A percentile compares a stretch with the other conserved stretches of the same genome.
Conservation (phyloP, 345 rosid genomes). For the Pugionium cornutum region DNA sequence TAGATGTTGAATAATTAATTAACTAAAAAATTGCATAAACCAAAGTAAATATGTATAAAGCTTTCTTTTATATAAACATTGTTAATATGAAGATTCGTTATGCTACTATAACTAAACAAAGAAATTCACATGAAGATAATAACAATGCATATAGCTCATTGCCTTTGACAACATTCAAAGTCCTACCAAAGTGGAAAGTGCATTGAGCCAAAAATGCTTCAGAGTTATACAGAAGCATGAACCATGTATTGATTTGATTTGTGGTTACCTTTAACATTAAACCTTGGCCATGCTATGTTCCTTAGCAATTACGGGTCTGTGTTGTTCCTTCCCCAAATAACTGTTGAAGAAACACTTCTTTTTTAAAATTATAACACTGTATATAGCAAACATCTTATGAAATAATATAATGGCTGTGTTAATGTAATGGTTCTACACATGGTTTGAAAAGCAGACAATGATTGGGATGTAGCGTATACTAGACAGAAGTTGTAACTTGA, state of each 20-base stretch:
- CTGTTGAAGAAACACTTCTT: too few species aligned
- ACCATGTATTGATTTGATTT: background rate
- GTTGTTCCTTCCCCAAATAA: too few species aligned
- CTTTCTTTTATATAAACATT: too few species aligned
- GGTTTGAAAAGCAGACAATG: slow-evolving; percentile 6
- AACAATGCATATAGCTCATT: background rate
- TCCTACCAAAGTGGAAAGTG: background rate
- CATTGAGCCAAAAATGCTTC: background rate
- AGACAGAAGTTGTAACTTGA: slow-evolving; percentile 30
- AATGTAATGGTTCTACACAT: background rate
- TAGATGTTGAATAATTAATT: too few species aligned
- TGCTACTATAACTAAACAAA: background rate
- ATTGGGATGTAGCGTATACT: slow-evolving; percentile 33
- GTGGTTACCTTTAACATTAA: background rate
- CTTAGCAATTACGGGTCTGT: too few species aligned
- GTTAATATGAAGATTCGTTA: too few species aligned
- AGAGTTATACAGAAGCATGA: background rate
- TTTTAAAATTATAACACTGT: too few species aligned
- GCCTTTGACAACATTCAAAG: background rate
- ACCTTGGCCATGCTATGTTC: too few species aligned
- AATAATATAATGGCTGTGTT: too few species aligned
- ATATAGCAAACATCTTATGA: too few species aligned
- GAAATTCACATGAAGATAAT: background rate
- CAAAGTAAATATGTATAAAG: too few species aligned
- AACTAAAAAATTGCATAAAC: too few species aligned